Evolutionary conservation across 1,284 basidiomycete species (phyloP).

Genomic region (Pseudozyma hubeiensis): DNA sequence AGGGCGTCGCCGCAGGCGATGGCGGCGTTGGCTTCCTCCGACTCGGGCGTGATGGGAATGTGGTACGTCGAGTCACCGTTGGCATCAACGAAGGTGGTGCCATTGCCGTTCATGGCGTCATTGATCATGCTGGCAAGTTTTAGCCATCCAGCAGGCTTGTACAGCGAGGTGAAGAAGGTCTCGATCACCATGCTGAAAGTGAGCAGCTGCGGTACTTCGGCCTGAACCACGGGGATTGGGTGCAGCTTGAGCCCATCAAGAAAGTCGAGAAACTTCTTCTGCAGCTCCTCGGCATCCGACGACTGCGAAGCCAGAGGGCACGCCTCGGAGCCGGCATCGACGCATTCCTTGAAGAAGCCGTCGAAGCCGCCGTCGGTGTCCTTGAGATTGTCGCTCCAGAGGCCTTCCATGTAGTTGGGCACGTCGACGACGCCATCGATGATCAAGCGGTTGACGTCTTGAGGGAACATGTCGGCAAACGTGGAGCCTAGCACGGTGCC

Average conservation of each 20-base stretch:
- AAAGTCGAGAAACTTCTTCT: conserved; percentile 34
- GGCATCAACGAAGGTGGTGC: conserved; percentile 35
- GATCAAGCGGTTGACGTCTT: conserved; percentile 46
- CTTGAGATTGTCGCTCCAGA: conserved; percentile 37
- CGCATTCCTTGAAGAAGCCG: conserved; percentile 47
- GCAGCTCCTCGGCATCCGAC: conserved; percentile 21
- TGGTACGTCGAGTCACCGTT: conserved; percentile 39
- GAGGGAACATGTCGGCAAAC: conserved; percentile 53
- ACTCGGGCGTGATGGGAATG: conserved; percentile 25
- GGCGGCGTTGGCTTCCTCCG: conserved; percentile 29
- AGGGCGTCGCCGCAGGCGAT: conserved; percentile 50
- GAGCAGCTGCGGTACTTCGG: conserved; percentile 45
- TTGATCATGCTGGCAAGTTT: conserved; percentile 41
- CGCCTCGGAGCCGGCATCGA: conserved; percentile 36
- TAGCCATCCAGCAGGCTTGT: conserved; percentile 46
- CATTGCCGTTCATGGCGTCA: conserved; percentile 44
- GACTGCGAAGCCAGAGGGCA: conserved; percentile 41
- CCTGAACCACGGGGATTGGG: conserved; percentile 37
- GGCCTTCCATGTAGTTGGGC: conserved; percentile 42
- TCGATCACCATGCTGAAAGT: conserved; percentile 45
- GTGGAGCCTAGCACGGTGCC: conserved; percentile 54
- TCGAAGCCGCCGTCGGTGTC: conserved; percentile 41
- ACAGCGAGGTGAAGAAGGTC: conserved; percentile 34
- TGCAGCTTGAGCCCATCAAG: conserved; percentile 45
- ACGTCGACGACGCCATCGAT: conserved; percentile 58